Evolutionary conservation across 129 eudicot species (phyloP), one percentile per base, ranked within the genome.

Genomic region (Flaveria bidentis): DNA sequence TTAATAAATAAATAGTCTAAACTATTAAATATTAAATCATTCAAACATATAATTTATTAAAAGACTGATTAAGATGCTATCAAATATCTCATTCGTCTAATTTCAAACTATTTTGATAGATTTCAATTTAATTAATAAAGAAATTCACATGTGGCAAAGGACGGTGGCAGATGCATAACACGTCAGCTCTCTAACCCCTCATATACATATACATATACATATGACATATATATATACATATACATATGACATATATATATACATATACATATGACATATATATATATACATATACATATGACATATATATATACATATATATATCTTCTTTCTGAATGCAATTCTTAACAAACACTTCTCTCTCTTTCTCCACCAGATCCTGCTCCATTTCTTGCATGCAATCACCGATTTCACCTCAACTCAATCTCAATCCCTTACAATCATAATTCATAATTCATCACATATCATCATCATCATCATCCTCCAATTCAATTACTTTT

Each of bases 331-430:
- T 18, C 30, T 26, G 46, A 70, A 44, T n/a, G 33, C 73, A 76
- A 66, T 76, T 66, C 44, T 16, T 17, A 52, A 41, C 75, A 52
- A 57, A 77, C 68, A 26, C 65, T 30, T 13, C 51, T 65, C 70
- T 63, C 64, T 51, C 57, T 30, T 55, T 49, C 51, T 8, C 22
- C 73, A 50, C 72, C 80, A 76, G 80, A 76, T 76, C 80, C 69
- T 76, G 80, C 68, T 77, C 81, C 45, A 33, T 76, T 77, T 56
- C 68, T 77, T 51, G 81, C 81, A 77, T 77, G 68, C 69, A 68
- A 73, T 47, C 67, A 15, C 74, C 67, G 15, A 67, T 67, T 67
- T 66, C 66, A 49, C 25, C 80, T 66, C 61, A 12, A 22, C 74
- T 77, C 75, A 25, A 67, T 77, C 75, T 18, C 57, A 76, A 64